These are phyloP conservation scores for Fusarium humuli DNA, from an alignment of 2,329 filamentous ascomycete genomes.

Conservation along the genomic window DNA sequence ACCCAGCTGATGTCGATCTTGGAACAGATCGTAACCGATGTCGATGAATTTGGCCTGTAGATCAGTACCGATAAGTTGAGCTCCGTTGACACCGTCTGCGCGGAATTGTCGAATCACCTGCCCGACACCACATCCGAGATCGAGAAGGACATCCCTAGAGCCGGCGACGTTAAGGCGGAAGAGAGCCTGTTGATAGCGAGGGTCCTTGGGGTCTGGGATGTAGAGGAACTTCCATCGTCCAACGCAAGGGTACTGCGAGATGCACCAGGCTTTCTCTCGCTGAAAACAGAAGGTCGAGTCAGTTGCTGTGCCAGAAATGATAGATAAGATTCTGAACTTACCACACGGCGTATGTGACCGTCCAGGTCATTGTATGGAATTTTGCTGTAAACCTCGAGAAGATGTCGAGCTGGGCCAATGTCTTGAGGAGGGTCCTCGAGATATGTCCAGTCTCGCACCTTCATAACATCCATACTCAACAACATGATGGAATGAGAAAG, in stretches of 20 bases:
- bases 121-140: conserved; percentile 64
- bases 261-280: conserved; percentile 61
- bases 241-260: conserved; percentile 59
- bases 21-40: conserved; percentile 73
- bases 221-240: conserved; percentile 64
- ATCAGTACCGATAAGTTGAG: conserved; percentile 63
- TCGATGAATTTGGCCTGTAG: conserved; percentile 63
- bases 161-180: conserved; percentile 54
- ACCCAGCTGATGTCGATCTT: conserved; percentile 62
- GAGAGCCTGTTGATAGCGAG: conserved; percentile 57
- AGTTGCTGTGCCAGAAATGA: conserved; percentile 6
- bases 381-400: conserved; percentile 55
- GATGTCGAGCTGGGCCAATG: conserved; percentile 51
- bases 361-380: conserved; percentile 53
- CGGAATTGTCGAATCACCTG: conserved; percentile 63
- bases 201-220: conserved; percentile 55
- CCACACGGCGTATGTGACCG: conserved; percentile 52
- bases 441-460: conserved; percentile 55
- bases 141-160: conserved; percentile 58
- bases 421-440: conserved; percentile 53
- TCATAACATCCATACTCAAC: conserved; percentile 51
- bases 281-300: conserved; percentile 39
- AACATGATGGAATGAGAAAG: conserved; percentile 35
- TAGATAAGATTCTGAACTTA: conserved; percentile 39
- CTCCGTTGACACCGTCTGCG: conserved; percentile 61